Conservation (phyloP, 2,329 filamentous ascomycete species). For the Colletotrichum euphorbiae region DNA sequence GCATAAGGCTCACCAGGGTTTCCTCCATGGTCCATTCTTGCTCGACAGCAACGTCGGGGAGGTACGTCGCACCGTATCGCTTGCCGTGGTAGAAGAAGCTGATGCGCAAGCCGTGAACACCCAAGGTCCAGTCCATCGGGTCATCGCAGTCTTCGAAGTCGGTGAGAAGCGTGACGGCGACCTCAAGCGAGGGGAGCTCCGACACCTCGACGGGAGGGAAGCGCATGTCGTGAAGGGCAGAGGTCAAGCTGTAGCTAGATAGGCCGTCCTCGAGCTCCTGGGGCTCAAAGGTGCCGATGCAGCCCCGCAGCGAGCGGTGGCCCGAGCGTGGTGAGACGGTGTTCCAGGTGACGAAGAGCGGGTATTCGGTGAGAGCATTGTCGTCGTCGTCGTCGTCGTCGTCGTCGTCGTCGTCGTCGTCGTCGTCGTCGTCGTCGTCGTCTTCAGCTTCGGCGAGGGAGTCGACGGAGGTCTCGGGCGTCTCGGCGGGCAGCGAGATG, state of each 20-base stretch:
- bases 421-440: conserved; percentile 27
- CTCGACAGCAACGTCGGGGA: conserved; percentile 91
- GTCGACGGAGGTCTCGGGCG: conserved; percentile 58
- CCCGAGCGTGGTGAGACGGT: conserved; percentile 68
- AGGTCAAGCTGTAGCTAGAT: conserved; percentile 83
- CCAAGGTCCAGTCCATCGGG: conserved; percentile 86
- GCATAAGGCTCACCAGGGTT: conserved; percentile 88
- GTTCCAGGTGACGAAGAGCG: conserved; percentile 97
- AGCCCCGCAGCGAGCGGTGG: conserved; percentile 82
- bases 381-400: conserved; percentile 44
- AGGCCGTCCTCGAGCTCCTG: conserved; percentile 80
- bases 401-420: conserved; percentile 43
- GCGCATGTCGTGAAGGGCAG: conserved; percentile 73
- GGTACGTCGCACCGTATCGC: conserved; percentile 86
- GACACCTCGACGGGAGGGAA: conserved; percentile 66
- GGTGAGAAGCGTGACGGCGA: conserved; percentile 83
- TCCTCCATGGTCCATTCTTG: conserved; percentile 97
- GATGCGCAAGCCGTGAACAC: conserved; percentile 87
- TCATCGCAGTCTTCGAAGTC: conserved; percentile 82
- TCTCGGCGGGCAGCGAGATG: conserved; percentile 53
- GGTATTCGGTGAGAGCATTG: conserved; percentile 62
- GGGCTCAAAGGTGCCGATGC: conserved; percentile 93
- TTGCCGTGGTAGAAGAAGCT: conserved; percentile 80
- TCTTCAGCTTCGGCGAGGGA: conserved; percentile 49
- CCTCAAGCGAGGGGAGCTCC: conserved; percentile 70